These are phyloP conservation scores for Pezicula carpinea DNA, from an alignment of 2,329 filamentous ascomycete species.

Conservation along the genomic window DNA sequence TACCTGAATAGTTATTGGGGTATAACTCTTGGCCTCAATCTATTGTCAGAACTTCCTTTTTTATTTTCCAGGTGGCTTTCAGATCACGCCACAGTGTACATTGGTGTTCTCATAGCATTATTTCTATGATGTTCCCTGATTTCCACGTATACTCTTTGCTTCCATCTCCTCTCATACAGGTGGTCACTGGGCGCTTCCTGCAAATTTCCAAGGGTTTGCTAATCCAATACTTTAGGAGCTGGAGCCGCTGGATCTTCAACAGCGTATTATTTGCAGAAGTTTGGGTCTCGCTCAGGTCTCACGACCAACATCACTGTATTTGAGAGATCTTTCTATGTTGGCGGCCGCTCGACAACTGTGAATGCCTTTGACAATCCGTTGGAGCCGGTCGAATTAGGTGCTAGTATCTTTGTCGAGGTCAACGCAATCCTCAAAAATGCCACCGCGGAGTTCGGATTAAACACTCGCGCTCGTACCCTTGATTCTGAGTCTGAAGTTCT, in stretches of 20 bases:
- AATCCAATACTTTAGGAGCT: constrained; percentile 55
- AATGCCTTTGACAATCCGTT: constrained; percentile 64
- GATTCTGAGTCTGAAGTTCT: constrained; percentile 41
- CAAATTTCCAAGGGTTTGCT: background rate
- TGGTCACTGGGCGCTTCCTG: background rate
- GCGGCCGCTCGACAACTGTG: constrained; percentile 83
- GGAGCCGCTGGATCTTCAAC: constrained; percentile 84
- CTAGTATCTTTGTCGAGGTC: constrained; percentile 82
- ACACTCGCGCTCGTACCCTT: constrained; percentile 40
- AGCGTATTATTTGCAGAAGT: constrained; percentile 76
- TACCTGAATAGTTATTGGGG: background rate
- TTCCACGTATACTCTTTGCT: background rate
- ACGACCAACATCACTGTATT: constrained; percentile 80
- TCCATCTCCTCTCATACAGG: background rate
- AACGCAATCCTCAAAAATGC: constrained; percentile 81
- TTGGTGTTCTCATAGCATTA: too few species aligned
- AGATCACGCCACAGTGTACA: too few species aligned
- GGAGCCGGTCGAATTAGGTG: constrained; percentile 78
- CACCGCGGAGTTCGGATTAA: constrained; percentile 65
- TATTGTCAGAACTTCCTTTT: background rate
- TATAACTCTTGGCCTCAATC: background rate
- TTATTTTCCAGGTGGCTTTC: too few species aligned
- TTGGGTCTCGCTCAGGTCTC: constrained; percentile 54
- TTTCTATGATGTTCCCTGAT: too few species aligned
- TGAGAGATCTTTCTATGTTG: constrained; percentile 72